Percentiles rank a stretch among this genome's conserved stretches.
Evolutionary conservation across 2,329 filamentous ascomycete species (phyloP).

Genomic region (Penicillium paneum): DNA sequence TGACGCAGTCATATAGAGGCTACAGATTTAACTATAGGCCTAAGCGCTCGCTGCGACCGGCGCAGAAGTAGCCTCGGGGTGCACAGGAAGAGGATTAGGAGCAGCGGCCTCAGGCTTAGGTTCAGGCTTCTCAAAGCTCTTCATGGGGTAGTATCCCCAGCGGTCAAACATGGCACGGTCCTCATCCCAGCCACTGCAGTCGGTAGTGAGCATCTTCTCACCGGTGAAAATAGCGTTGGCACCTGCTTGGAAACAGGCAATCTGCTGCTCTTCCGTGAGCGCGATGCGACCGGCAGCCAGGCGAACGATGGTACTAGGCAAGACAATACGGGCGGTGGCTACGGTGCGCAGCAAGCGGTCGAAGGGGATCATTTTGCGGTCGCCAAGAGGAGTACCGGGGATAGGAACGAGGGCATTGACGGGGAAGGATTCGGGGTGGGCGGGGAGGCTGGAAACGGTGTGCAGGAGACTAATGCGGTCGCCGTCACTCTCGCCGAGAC

Average conservation of each 20-base stretch:
- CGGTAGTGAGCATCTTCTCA: constrained; percentile 92
- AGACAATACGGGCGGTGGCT: constrained; percentile 75
- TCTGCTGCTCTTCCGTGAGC: constrained; percentile 84
- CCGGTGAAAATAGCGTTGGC: constrained; percentile 95
- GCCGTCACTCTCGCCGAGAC: constrained; percentile 71
- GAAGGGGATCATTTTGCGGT: constrained; percentile 69
- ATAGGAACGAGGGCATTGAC: constrained; percentile 90
- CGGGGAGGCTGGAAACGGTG: constrained; percentile 74
- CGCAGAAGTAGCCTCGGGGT: constrained; percentile 23
- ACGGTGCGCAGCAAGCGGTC: constrained; percentile 77
- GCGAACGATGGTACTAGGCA: constrained; percentile 82
- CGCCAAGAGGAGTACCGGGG: constrained; percentile 80
- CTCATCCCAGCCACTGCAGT: constrained; percentile 87
- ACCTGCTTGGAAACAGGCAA: constrained; percentile 83
- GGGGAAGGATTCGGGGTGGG: constrained; percentile 85
- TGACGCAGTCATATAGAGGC: background rate
- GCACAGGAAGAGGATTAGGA: constrained; percentile 9
- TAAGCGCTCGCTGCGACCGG: constrained; percentile 31
- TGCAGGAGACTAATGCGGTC: constrained; percentile 82
- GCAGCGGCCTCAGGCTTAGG: constrained; percentile 7
- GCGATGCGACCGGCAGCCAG: constrained; percentile 81
- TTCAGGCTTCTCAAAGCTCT: constrained; percentile 48
- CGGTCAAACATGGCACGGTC: constrained; percentile 77
- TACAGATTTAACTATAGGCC: background rate
- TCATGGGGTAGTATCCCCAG: constrained; percentile 81